Conservation (phyloP, 148 eudicot genomes). For the Nepenthes mirabilis region DNA sequence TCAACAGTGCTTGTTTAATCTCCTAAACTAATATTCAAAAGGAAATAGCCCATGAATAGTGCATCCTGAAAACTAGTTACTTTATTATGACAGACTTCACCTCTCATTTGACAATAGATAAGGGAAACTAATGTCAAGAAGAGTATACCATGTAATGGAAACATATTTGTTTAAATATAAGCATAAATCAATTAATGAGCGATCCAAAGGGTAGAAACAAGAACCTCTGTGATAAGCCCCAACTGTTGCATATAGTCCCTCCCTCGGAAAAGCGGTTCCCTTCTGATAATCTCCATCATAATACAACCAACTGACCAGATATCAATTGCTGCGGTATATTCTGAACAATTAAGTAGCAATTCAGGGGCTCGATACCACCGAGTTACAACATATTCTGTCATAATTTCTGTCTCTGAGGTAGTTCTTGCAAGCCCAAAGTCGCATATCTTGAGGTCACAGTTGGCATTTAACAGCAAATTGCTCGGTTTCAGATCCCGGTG, state of each 20-base stretch:
- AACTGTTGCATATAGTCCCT: constrained; percentile 89
- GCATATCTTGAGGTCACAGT: constrained; percentile 94
- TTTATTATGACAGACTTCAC: too few relatives aligned
- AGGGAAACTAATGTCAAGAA: too few relatives aligned
- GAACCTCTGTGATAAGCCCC: constrained; percentile 75
- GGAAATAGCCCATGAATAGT: too few relatives aligned
- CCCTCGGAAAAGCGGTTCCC: constrained; percentile 86
- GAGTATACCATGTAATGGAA: too few relatives aligned
- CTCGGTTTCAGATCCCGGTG: constrained; percentile 98
- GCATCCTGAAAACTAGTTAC: too few relatives aligned
- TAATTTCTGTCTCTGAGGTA: constrained; percentile 80
- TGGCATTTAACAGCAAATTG: constrained; percentile 86
- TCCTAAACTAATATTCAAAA: too few relatives aligned
- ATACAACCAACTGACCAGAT: constrained; percentile 99
- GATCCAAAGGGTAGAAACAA: neutral
- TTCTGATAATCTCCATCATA: constrained; percentile 78
- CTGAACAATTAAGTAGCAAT: constrained; percentile 84
- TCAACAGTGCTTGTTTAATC: too few relatives aligned
- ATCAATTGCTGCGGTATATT: constrained; percentile 86
- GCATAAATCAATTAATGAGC: too few relatives aligned
- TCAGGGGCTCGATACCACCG: constrained; percentile 99
- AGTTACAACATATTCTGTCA: constrained; percentile 99
- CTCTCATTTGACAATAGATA: too few relatives aligned
- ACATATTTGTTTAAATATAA: too few relatives aligned
- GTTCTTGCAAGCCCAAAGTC: constrained; percentile 99